Conservation (phyloP, 1,139 yeast genomes). For the Wickerhamomyces sp. region DNA sequence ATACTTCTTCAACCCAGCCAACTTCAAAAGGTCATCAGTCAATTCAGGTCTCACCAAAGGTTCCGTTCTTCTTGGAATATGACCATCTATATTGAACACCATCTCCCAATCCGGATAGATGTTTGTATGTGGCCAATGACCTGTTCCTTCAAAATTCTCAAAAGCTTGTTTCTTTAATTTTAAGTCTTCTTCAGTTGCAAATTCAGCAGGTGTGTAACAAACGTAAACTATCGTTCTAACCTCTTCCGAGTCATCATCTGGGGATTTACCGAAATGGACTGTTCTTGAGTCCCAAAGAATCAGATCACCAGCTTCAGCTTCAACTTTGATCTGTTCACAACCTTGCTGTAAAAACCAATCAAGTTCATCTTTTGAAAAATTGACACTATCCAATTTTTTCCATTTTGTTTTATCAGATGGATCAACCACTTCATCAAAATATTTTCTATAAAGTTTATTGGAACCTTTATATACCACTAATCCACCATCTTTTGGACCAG, state of each 20-base stretch:
- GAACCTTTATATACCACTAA: constrained; percentile 11
- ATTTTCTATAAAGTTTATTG: constrained; percentile 14
- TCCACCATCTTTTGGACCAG: constrained; percentile 15
- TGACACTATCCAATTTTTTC: constrained; percentile 11
- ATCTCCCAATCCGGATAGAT: constrained; percentile 10
- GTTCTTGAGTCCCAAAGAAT: constrained; percentile 28
- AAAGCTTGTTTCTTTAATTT: constrained; percentile 15
- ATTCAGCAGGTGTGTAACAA: constrained; percentile 20
- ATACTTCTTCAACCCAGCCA: neutral
- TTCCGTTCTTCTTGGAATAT: constrained; percentile 7
- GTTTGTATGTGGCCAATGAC: constrained; percentile 25
- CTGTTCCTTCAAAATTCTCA: constrained; percentile 16
- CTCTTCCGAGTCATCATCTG: constrained; percentile 14
- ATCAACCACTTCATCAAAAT: constrained; percentile 17
- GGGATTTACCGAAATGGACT: constrained; percentile 21
- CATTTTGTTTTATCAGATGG: constrained; percentile 11
- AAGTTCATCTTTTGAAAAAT: constrained; percentile 13
- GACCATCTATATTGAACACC: constrained; percentile 9
- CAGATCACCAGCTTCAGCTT: constrained; percentile 26
- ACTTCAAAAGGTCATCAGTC: neutral
- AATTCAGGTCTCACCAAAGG: constrained; percentile 11
- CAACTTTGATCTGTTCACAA: constrained; percentile 19
- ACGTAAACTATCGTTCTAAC: constrained; percentile 22
- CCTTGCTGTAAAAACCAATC: constrained; percentile 20
- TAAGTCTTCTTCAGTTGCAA: constrained; percentile 22